Conservation (phyloP, 139 green algal genomes). For the Chlamydomonas schloesseri region DNA sequence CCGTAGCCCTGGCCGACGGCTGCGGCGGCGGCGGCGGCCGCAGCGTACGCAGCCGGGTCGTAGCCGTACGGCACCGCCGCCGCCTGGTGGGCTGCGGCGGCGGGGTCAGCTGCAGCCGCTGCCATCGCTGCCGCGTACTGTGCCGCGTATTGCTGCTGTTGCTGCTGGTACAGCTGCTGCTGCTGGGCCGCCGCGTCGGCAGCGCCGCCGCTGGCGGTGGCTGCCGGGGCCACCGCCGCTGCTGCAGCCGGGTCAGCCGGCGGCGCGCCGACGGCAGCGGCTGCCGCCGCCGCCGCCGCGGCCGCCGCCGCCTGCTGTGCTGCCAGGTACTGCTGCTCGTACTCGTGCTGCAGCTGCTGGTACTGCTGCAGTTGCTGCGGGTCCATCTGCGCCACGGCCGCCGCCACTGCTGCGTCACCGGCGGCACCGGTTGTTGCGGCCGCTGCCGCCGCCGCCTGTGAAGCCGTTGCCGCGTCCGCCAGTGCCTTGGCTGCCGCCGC, state of each 20-base stretch:
- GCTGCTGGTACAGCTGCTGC: not conserved
- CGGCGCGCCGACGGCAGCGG: not conserved
- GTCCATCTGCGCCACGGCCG: not conserved
- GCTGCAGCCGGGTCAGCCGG: not conserved
- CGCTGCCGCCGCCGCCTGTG: not conserved
- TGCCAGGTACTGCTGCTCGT: not conserved
- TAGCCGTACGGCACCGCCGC: constrained; percentile 25
- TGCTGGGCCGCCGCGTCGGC: not conserved
- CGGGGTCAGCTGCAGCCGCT: not conserved
- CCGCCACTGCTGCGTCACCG: not conserved
- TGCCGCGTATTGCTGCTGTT: constrained; percentile 30
- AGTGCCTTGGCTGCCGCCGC: not conserved
- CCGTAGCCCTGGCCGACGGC: constrained; percentile 4
- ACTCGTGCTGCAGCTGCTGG: constrained; percentile 28
- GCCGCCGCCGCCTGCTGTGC: not conserved
- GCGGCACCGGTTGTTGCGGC: not conserved
- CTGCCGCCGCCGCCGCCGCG: not conserved
- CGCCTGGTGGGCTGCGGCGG: not conserved
- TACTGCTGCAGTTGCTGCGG: constrained; percentile 1
- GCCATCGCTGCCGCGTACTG: not conserved
- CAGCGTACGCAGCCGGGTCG: constrained; percentile 11
- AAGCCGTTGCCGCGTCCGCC: too few relatives aligned
- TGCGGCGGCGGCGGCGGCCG: constrained; percentile 13
- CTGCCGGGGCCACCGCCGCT: not conserved
- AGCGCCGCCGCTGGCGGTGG: not conserved